Evolutionary conservation across 1,139 yeast species (phyloP), one percentile per base, ranked within the genome.

Genomic region (Candida anutae): DNA sequence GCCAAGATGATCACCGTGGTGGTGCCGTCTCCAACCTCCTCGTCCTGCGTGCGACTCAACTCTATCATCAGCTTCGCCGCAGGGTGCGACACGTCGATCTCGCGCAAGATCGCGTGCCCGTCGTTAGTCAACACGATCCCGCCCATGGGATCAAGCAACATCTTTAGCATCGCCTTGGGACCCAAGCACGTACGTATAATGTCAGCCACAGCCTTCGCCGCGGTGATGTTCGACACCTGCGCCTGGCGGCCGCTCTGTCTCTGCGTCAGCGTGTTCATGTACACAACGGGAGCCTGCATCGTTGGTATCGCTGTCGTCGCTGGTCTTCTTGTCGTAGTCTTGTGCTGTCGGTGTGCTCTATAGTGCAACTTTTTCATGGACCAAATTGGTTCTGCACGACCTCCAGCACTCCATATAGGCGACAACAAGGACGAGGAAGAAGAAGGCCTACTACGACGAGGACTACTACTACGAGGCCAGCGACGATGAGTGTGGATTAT

Each of bases 21-120:
- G 35, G 98, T 90, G 38, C 98, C 98, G 53, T 90, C 98, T 30
- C 98, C 98, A 37, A 90, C 97, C 61, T 93, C 98, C 58, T 93
- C 99, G 53, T 93, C 99, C 62, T 90, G 98, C 6, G 98, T 88
- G 61, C 98, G 75, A 45, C 94, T 79, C 43, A 93, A 71, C 59
- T 93, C 98, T 50, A 93, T 83, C 97, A 93, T 93, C 19, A 95
- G 82, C 60, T 93, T 93, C 29, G 99, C 98, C 6, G 98, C 98
- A 5, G 99, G 98, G 51, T 87, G 97, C 3, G 93, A 82, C 34
- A 84, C 94, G 49, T 84, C 94, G 38, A 84, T 83, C 53, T 84
- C 95, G 46, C 94, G 69, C 42, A 84, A 63, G 34, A 84, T 84
- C 8, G 94, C 96, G 54, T 88, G 97, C 5, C 99, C 99, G 54